Evolutionary conservation across 1,284 basidiomycete species (phyloP).

Genomic region (Ustilago xerochloae): DNA sequence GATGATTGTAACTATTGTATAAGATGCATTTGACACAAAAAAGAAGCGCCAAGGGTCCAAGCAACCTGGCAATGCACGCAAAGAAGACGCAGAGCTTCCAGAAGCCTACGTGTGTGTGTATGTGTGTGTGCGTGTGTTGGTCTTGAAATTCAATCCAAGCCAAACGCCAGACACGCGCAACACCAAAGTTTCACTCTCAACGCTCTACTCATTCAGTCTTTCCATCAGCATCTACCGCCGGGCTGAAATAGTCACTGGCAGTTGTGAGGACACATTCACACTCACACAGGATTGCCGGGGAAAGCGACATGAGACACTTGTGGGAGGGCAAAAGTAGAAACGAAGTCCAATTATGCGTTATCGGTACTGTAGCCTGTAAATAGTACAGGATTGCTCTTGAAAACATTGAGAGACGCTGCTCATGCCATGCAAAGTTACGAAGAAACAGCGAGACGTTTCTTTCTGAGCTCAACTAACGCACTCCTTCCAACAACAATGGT

Average conservation of each 20-base stretch:
- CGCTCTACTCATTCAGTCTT: not conserved
- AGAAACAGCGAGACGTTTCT: constrained; percentile 33
- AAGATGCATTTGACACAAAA: not conserved
- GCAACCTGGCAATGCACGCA: not conserved
- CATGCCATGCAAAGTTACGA: not conserved
- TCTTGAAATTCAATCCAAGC: constrained; percentile 2
- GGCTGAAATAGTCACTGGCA: no score
- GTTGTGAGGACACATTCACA: no score
- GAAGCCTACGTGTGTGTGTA: not conserved
- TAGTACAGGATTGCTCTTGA: not conserved
- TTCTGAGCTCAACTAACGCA: constrained; percentile 50
- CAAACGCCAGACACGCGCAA: not conserved
- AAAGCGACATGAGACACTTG: no score
- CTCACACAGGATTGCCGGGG: no score
- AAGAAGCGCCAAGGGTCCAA: constrained; percentile 4
- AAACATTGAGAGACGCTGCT: no score
- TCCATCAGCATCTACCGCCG: no score
- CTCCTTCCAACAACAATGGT: constrained; percentile 51
- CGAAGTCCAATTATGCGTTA: not conserved
- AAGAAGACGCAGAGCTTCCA: not conserved
- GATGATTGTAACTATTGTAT: no score
- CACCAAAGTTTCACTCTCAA: not conserved
- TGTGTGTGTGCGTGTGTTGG: constrained; percentile 7
- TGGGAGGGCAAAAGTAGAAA: not conserved
- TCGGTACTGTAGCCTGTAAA: not conserved